Evolutionary conservation across 495 filamentous ascomycete genomes (phyloP).

Genomic region (Sphaerosporella brunnea): DNA sequence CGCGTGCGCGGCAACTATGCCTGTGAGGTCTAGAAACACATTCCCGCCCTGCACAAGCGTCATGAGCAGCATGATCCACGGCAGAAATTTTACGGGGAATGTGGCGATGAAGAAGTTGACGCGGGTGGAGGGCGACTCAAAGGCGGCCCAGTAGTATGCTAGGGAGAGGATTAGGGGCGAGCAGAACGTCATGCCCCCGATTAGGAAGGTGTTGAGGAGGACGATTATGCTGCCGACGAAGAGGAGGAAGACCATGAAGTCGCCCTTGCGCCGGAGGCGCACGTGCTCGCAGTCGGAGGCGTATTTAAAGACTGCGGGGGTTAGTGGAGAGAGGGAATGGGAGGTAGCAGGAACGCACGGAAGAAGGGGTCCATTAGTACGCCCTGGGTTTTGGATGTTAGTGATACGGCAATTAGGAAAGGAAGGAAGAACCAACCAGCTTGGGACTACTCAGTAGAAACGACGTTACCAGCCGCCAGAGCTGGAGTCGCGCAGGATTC

Average conservation of each 20-base stretch:
- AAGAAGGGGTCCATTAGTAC: slow-evolving; percentile 25
- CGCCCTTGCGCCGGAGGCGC: slow-evolving; percentile 20
- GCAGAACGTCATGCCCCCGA: slow-evolving; percentile 18
- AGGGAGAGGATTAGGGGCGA: slow-evolving; percentile 19
- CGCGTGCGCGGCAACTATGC: slow-evolving; percentile 18
- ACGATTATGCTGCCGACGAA: slow-evolving; percentile 14
- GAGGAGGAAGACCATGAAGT: slow-evolving; percentile 20
- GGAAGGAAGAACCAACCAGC: slow-evolving; percentile 13
- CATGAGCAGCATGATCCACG: slow-evolving; percentile 23
- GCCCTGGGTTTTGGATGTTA: too few species aligned
- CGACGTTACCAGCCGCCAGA: slow-evolving; percentile 24
- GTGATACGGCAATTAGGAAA: not conserved
- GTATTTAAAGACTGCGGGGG: slow-evolving; percentile 24
- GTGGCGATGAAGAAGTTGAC: slow-evolving; percentile 22
- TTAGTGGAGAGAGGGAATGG: too few species aligned
- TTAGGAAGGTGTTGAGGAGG: slow-evolving; percentile 17
- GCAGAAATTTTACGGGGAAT: slow-evolving; percentile 25
- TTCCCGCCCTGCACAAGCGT: slow-evolving; percentile 15
- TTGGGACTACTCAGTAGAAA: slow-evolving; percentile 20
- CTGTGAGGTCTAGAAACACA: slow-evolving; percentile 19
- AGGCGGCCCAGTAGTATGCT: slow-evolving; percentile 23
- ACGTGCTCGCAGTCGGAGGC: slow-evolving; percentile 22
- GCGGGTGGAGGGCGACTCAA: slow-evolving; percentile 11
- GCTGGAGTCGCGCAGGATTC: slow-evolving; percentile 12
- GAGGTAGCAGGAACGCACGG: slow-evolving; percentile 21